Evolutionary conservation across 305 asterid species (phyloP).

Genomic region (Nicotiana rustica): DNA sequence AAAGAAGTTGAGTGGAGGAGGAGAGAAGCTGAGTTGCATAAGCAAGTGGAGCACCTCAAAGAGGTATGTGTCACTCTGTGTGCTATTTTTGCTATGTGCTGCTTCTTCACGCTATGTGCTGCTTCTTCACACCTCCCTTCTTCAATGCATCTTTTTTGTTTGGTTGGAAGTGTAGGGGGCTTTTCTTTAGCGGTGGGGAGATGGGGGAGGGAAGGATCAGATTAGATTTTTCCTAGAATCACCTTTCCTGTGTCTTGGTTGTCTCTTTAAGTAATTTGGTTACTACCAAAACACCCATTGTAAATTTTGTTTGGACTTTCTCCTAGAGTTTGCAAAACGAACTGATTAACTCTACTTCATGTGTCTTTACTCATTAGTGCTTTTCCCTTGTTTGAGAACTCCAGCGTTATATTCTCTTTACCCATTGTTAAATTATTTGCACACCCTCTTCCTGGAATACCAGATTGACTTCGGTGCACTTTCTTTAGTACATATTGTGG

Average conservation of each 20-base stretch:
- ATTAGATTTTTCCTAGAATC: background rate
- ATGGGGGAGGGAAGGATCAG: background rate
- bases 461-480: background rate
- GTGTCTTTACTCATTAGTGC: background rate
- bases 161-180: background rate
- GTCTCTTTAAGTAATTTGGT: background rate
- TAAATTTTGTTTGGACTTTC: background rate
- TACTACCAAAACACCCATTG: slow-evolving; percentile 3
- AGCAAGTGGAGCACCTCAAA: slow-evolving; percentile 56
- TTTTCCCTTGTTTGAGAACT: slow-evolving; percentile 14
- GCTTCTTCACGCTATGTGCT: slow-evolving; percentile 1
- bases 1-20: slow-evolving; percentile 73
- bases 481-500: slow-evolving; percentile 7
- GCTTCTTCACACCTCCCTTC: background rate
- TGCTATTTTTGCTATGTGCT: background rate
- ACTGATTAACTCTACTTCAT: background rate
- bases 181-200: background rate
- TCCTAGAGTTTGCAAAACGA: background rate
- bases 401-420: background rate
- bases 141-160: slow-evolving; percentile 20
- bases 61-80: slow-evolving; percentile 53
- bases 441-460: slow-evolving; percentile 19
- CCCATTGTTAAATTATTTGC: background rate
- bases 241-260: background rate
- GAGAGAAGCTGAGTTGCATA: slow-evolving; percentile 62